These are phyloP conservation scores for Triangularia setosa DNA, from an alignment of 2,329 filamentous ascomycete genomes.

Conservation along the genomic window DNA sequence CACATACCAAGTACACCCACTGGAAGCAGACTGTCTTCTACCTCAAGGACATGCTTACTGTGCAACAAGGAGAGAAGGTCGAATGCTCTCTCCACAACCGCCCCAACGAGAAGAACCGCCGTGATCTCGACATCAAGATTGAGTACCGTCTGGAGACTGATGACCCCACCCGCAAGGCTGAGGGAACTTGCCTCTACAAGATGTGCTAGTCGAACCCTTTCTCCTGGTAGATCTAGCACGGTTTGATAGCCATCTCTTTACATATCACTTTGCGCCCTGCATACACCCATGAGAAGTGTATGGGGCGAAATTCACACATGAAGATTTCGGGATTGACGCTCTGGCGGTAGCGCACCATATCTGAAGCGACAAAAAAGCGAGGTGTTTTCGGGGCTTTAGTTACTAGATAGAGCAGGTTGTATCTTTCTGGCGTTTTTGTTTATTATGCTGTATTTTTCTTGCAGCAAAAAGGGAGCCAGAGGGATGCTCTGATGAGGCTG, in stretches of 20 bases:
- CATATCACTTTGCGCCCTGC: not conserved
- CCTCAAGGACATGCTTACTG: constrained; percentile 85
- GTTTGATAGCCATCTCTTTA: not conserved
- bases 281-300: not conserved
- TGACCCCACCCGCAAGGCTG: constrained; percentile 64
- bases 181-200: constrained; percentile 76
- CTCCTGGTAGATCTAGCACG: not conserved
- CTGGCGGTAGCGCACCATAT: not conserved
- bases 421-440: not conserved
- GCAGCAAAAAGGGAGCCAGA: not conserved
- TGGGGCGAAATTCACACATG: not conserved
- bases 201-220: constrained; percentile 55
- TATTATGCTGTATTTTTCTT: not conserved
- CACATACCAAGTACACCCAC: constrained; percentile 98
- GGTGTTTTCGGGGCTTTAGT: not conserved
- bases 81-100: constrained; percentile 71
- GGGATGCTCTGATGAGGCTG: not conserved
- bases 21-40: constrained; percentile 99
- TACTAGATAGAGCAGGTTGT: not conserved
- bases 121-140: constrained; percentile 89
- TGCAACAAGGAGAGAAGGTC: constrained; percentile 80
- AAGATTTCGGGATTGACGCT: not conserved
- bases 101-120: constrained; percentile 90
- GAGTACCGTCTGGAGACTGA: constrained; percentile 75
- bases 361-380: not conserved